These are phyloP conservation scores for Polygonum maritimum DNA, from an alignment of 148 eudicot genomes.

Conservation along the genomic window DNA sequence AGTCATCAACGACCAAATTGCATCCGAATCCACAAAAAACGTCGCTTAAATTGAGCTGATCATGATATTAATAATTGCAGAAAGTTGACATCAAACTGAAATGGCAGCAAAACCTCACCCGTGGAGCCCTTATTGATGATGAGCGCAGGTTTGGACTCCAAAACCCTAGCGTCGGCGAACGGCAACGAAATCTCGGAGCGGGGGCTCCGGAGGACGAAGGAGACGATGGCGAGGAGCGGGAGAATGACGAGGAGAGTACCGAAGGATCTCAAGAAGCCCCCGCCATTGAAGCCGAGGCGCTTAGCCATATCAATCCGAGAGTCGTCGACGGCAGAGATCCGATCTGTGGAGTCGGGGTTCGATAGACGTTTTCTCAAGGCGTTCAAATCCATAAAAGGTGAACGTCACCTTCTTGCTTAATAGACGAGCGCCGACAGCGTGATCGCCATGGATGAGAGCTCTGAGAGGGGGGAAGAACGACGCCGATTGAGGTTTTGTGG, in stretches of 20 bases:
- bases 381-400: conserved; percentile 27
- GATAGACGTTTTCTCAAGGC: conserved; percentile 33
- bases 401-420: not conserved
- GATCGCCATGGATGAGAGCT: not conserved
- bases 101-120: conserved; percentile 10
- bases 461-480: not conserved
- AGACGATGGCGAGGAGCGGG: conserved; percentile 24
- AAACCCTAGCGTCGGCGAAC: conserved; percentile 47
- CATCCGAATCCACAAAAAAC: not conserved
- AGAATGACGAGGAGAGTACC: conserved; percentile 27
- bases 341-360: conserved; percentile 18
- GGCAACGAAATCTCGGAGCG: conserved; percentile 19
- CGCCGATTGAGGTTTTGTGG: not conserved
- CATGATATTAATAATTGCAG: not conserved
- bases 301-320: not conserved
- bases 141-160: conserved; percentile 18
- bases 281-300: conserved; percentile 16
- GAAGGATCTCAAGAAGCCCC: conserved; percentile 20
- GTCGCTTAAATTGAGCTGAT: not conserved
- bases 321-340: not conserved
- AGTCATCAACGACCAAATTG: not conserved
- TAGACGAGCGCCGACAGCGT: not conserved
- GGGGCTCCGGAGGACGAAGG: conserved; percentile 22
- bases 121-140: conserved; percentile 1
- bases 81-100: not conserved